Percentiles rank a stretch among this genome's conserved stretches.
These are phyloP conservation scores for Colletotrichum australisinense DNA, from an alignment of 2,329 filamentous ascomycete species.

Conservation along the genomic window DNA sequence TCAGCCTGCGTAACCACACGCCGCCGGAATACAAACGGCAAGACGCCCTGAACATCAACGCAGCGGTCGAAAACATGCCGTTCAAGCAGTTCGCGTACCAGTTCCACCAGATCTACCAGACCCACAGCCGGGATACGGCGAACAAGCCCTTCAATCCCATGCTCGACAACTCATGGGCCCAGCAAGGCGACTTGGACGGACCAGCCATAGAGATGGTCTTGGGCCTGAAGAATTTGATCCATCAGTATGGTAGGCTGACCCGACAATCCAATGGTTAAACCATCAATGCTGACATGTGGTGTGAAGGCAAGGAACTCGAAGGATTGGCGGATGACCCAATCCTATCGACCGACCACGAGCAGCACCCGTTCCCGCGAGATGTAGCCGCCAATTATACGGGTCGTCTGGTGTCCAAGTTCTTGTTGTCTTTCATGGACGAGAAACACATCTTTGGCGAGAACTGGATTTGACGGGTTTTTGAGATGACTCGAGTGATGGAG, in stretches of 20 bases:
- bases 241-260: constrained; percentile 56
- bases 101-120: constrained; percentile 71
- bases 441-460: constrained; percentile 55
- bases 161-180: constrained; percentile 54
- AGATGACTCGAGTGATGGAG: too few species aligned
- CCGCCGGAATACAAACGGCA: constrained; percentile 52
- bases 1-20: constrained; percentile 53
- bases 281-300: neutral
- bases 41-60: constrained; percentile 59
- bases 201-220: constrained; percentile 58
- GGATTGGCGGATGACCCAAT: constrained; percentile 60
- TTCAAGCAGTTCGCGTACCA: constrained; percentile 71
- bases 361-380: constrained; percentile 59
- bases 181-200: constrained; percentile 58
- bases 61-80: constrained; percentile 67
- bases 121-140: constrained; percentile 61
- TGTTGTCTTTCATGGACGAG: constrained; percentile 65
- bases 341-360: constrained; percentile 53
- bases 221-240: constrained; percentile 56
- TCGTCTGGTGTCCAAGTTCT: constrained; percentile 63
- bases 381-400: constrained; percentile 64
- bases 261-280: neutral
- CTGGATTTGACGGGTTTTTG: neutral
- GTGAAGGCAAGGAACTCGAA: constrained; percentile 52
- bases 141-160: constrained; percentile 67